These are phyloP conservation scores for Sphagnum tenellum DNA, from an alignment of 225 moss, liverwort and hornwort species.

Conservation along the genomic window DNA sequence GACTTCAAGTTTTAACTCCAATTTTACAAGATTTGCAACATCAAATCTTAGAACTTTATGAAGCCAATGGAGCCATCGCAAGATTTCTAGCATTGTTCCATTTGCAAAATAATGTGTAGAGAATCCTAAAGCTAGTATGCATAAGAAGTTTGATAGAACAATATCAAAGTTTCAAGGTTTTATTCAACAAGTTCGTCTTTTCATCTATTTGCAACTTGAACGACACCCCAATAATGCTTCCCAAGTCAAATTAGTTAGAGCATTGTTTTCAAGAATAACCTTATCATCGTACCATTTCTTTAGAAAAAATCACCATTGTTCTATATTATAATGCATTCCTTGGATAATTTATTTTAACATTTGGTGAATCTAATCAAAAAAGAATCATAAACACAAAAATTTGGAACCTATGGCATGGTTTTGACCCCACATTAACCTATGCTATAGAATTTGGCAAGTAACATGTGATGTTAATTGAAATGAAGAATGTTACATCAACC, in stretches of 20 bases:
- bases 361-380: not conserved
- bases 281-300: not conserved
- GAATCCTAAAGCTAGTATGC: not conserved
- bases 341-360: not conserved
- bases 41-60: not conserved
- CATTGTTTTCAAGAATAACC: not conserved
- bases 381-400: not conserved
- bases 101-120: not conserved
- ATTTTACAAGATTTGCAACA: not conserved
- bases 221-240: not conserved
- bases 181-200: slow-evolving; percentile 2
- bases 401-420: not conserved
- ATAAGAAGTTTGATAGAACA: not conserved
- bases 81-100: no score
- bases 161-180: not conserved
- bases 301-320: not conserved
- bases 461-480: slow-evolving; percentile 4
- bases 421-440: not conserved
- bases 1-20: no score
- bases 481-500: slow-evolving; percentile 1
- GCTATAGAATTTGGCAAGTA: slow-evolving; percentile 2
- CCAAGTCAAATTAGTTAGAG: not conserved
- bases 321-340: not conserved
- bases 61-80: not conserved
- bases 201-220: not conserved